phyloP scores from a whole-genome alignment of 768 basidiomycete species.

The Sporobolomyces roseus region DNA sequence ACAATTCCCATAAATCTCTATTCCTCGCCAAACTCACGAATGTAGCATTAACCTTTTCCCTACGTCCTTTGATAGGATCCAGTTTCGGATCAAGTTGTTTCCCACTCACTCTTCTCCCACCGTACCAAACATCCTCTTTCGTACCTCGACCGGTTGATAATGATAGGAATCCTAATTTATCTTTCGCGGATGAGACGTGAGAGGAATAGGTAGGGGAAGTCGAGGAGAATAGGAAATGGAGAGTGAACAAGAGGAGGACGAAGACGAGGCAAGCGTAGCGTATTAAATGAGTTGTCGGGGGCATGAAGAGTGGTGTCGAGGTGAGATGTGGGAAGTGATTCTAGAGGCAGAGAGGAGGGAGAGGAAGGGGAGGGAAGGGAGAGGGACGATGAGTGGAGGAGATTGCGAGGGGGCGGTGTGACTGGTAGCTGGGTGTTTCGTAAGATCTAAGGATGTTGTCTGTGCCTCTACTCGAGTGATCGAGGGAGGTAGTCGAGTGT shows the following conservation, averaged over 20 bases:
- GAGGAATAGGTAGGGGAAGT: not conserved
- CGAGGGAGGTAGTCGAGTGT: too few relatives aligned
- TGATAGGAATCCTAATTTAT: not conserved
- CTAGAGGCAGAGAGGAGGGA: too few relatives aligned
- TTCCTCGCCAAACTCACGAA: constrained; percentile 31
- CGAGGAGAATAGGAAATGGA: constrained; percentile 11
- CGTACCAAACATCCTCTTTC: constrained; percentile 2
- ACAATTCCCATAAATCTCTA: constrained; percentile 19
- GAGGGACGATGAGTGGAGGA: not conserved
- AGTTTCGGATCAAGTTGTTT: too few relatives aligned
- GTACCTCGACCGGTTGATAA: not conserved
- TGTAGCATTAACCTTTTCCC: constrained; percentile 16
- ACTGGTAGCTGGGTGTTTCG: too few relatives aligned
- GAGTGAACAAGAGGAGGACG: not conserved
- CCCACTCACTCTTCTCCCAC: not conserved
- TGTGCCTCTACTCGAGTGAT: too few relatives aligned
- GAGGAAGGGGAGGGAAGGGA: not conserved
- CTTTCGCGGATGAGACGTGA: constrained; percentile 5
- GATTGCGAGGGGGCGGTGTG: too few relatives aligned
- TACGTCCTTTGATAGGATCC: not conserved
- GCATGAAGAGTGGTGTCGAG: not conserved
- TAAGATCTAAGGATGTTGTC: too few relatives aligned
- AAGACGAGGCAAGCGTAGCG: not conserved
- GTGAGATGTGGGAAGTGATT: not conserved
- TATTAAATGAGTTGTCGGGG: not conserved